Evolutionary conservation across 345 rosid species (phyloP).

Genomic region (Raphanus raphanistrum): DNA sequence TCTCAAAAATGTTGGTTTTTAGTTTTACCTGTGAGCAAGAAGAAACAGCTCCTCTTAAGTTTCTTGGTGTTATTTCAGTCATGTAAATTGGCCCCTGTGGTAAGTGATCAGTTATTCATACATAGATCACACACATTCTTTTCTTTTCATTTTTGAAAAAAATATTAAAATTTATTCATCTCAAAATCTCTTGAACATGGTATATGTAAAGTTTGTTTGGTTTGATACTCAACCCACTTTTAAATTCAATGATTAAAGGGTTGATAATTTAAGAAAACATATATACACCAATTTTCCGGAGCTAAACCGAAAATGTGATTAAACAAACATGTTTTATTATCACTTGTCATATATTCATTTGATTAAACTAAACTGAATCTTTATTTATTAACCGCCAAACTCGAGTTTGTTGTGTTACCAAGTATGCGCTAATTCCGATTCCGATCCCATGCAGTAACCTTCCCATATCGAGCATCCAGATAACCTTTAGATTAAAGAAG

Average conservation of each 20-base stretch:
- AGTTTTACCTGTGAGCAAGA: conserved; percentile 30
- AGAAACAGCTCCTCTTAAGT: conserved; percentile 32
- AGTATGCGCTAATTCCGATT: conserved; percentile 66
- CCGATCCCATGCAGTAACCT: conserved; percentile 66
- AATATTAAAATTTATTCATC: no score
- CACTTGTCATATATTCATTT: neutral
- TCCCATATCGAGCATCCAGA: conserved; percentile 65
- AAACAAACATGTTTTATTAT: neutral
- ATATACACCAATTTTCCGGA: neutral
- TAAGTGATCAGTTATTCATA: neutral
- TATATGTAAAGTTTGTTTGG: no score
- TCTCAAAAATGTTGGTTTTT: neutral
- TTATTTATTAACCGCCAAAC: neutral
- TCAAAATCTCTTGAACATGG: no score
- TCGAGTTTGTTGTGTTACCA: conserved; percentile 46
- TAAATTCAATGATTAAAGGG: neutral
- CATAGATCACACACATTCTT: neutral
- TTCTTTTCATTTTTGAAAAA: no score
- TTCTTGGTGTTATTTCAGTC: conserved; percentile 37
- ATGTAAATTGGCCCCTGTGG: conserved; percentile 38
- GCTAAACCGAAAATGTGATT: neutral
- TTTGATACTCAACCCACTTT: no score
- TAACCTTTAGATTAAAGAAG: conserved; percentile 38
- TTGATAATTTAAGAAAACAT: neutral
- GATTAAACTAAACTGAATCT: neutral